Evolutionary conservation across 106 monocot genomes (phyloP).

Genomic region (Hemerocallis citrina): DNA sequence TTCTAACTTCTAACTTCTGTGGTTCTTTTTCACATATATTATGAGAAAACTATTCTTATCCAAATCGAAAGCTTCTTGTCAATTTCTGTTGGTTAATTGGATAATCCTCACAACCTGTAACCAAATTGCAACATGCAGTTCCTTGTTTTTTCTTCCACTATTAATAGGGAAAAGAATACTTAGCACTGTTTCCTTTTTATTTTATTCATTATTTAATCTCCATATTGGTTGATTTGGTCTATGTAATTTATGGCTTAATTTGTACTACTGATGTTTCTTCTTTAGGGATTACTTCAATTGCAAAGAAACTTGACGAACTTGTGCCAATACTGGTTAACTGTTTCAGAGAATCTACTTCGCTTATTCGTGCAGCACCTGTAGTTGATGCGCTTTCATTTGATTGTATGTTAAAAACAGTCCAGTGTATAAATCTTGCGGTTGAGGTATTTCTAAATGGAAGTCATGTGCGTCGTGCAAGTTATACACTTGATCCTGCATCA

Average conservation of each 20-base stretch:
- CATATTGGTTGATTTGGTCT: background rate
- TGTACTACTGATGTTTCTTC: background rate
- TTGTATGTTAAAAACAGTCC: constrained; percentile 46
- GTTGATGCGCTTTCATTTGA: constrained; percentile 49
- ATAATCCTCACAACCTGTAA: background rate
- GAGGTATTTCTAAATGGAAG: constrained; percentile 21
- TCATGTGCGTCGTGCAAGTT: constrained; percentile 9
- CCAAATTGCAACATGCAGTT: background rate
- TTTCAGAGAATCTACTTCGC: constrained; percentile 53
- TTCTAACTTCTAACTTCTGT: too few species aligned
- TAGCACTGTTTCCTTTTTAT: background rate
- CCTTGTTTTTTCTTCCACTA: background rate
- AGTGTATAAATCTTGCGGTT: constrained; percentile 50
- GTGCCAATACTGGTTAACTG: constrained; percentile 57
- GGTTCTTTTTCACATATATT: too few species aligned
- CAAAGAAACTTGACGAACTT: constrained; percentile 60
- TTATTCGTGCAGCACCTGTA: constrained; percentile 16
- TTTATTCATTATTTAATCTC: background rate
- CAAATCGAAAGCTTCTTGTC: background rate
- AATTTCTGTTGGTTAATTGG: background rate
- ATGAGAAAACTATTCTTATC: too few species aligned
- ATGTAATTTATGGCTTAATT: background rate
- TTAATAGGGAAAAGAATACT: background rate
- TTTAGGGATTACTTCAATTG: constrained; percentile 25
- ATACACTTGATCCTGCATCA: background rate